Evolutionary conservation across 1,284 basidiomycete genomes (phyloP).

Genomic region (Earliella scabrosa): DNA sequence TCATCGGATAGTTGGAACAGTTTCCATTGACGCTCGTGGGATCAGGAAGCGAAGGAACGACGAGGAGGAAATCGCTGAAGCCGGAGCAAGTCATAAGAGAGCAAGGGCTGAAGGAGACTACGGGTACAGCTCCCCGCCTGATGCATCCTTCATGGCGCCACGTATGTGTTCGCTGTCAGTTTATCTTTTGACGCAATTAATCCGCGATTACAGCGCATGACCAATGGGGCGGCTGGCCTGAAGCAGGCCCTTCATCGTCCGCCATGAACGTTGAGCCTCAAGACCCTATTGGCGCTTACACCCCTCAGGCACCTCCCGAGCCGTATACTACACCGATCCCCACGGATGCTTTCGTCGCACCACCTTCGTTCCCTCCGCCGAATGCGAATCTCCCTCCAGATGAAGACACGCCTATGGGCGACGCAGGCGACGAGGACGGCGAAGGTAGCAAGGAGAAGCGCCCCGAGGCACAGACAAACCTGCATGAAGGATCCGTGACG

Average conservation of each 20-base stretch:
- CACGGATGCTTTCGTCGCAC: too few species aligned
- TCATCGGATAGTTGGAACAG: slow-evolving; percentile 1
- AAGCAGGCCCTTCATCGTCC: too few species aligned
- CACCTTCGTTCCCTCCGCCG: too few species aligned
- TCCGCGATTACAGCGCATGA: too few species aligned
- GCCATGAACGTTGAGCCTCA: too few species aligned
- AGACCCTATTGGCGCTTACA: too few species aligned
- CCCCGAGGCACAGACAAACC: too few species aligned
- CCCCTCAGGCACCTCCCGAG: too few species aligned
- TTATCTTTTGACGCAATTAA: too few species aligned
- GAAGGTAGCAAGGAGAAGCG: too few species aligned
- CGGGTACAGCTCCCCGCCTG: neutral
- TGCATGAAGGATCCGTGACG: slow-evolving; percentile 12
- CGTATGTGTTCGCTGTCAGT: neutral
- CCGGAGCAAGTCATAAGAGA: neutral
- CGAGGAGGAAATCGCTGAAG: neutral
- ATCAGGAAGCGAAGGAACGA: neutral
- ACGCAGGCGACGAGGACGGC: neutral
- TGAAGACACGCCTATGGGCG: neutral
- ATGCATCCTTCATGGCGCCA: neutral
- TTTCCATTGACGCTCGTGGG: neutral
- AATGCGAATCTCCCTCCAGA: neutral
- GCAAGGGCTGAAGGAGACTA: neutral
- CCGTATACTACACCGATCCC: too few species aligned
- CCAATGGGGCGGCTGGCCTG: too few species aligned